A percentile compares a stretch with the other conserved stretches of the same genome.
phyloP scores from a whole-genome alignment of 495 filamentous ascomycete species.

The Penicillium angulare region DNA sequence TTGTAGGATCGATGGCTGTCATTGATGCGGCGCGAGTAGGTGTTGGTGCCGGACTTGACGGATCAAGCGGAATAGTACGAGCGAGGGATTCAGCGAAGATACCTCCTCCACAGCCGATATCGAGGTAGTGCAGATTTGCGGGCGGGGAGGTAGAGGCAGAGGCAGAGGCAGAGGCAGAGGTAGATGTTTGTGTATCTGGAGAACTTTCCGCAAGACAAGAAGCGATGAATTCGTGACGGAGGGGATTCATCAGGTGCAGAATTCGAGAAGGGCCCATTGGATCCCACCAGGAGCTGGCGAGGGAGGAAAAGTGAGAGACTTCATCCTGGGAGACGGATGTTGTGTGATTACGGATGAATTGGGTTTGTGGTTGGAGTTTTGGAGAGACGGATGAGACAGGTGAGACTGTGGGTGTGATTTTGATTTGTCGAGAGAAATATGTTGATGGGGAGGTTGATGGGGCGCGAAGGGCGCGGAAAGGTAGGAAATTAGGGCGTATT shows the following conservation, averaged over 20 bases:
- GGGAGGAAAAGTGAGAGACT: conserved; percentile 88
- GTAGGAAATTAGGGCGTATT: neutral
- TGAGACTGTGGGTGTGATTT: too few relatives aligned
- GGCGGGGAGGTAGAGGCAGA: neutral
- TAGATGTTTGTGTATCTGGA: conserved; percentile 8
- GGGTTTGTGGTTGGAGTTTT: neutral
- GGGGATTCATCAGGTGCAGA: conserved; percentile 96
- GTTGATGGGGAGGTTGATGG: conserved; percentile 10
- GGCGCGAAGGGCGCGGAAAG: conserved; percentile 12
- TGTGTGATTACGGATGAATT: conserved; percentile 34
- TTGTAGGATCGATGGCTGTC: conserved; percentile 80
- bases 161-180: neutral
- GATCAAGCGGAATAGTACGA: conserved; percentile 49
- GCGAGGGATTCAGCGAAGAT: conserved; percentile 95
- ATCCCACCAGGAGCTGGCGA: conserved; percentile 97
- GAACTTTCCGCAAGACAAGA: conserved; percentile 56
- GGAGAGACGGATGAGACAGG: neutral
- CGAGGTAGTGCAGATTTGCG: conserved; percentile 67
- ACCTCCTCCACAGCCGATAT: conserved; percentile 93
- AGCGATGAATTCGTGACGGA: conserved; percentile 88
- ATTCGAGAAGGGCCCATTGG: conserved; percentile 87
- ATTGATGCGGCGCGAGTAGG: conserved; percentile 65
- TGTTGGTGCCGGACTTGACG: conserved; percentile 48
- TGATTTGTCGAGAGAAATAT: too few relatives aligned
- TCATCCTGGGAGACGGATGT: conserved; percentile 79